Base-by-base conservation (phyloP, 2,329 filamentous ascomycete species). In the Penicillium fuscoglaucum region DNA sequence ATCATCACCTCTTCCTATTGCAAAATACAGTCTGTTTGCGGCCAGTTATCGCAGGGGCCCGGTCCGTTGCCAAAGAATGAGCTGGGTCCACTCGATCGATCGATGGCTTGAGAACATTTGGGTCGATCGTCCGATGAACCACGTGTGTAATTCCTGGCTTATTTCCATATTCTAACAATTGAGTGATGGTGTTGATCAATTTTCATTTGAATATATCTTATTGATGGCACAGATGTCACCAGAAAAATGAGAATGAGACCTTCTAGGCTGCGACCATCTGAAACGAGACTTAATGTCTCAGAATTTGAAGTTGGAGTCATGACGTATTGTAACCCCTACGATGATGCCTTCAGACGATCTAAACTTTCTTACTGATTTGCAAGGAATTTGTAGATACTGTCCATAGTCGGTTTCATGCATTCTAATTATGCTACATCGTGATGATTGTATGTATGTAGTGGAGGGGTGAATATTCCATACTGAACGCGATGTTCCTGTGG, bases 251-350 rank as follows among this genome's bases (percentile, higher is more conserved):
- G 6, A 28, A 15, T 12, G 5, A 15, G 33, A 24, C 17, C 46
- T 35, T 17, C 9, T 1, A 24, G 15, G 13, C 29, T 17, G 13
- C 29, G 31, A 24, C 29, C 19, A 48, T 48, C 29, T 24, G 4
- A 45, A 45, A 46, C 19, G 1, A 15, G 21, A n/a, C 2, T 40
- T 15, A 1, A 55, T 26, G 45, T 50, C 45, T 51, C 45, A 35
- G 45, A 51, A 10, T 21, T 24, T n/a, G 4, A 48, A 39, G 37
- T 7, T 24, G 17, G 13, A 53, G 51, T 63, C 51, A 62, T 63
- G 61, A 63, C 60, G 61, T 62, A 60, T 44, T n/a, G n/a, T 6
- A 19, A 13, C 12, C 7, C 40, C 7, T 45, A 28, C 7, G 26
- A 54, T 59, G 55, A 55, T 53, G 37, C 13, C 26, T 52, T 33